Percentiles rank a stretch among this genome's conserved stretches.
phyloP scores from a whole-genome alignment of 495 filamentous ascomycete genomes.

The Letharia lupina region DNA sequence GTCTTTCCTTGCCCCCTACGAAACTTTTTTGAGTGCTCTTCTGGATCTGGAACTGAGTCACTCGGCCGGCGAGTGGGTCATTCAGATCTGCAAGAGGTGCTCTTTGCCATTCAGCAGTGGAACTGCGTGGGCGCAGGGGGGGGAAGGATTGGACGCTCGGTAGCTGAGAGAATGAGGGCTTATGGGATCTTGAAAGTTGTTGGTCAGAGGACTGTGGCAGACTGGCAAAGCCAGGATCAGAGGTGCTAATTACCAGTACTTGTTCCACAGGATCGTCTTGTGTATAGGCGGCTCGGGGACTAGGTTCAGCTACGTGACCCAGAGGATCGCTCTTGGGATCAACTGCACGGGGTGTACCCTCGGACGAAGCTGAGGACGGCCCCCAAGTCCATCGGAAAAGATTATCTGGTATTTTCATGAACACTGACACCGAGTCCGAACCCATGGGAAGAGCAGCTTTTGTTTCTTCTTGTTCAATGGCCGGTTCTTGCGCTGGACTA shows the following conservation, averaged over 20 bases:
- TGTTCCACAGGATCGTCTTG: not conserved
- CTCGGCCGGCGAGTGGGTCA: not conserved
- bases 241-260: not conserved
- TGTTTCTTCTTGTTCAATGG: not conserved
- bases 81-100: not conserved
- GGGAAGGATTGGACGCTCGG: not conserved
- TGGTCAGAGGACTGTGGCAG: not conserved
- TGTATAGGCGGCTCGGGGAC: not conserved
- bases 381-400: constrained; percentile 5
- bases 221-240: not conserved
- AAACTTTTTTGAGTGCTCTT: not conserved
- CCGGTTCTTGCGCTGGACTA: not conserved
- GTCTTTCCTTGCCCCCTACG: not conserved
- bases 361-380: not conserved
- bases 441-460: not conserved
- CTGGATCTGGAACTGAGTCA: not conserved
- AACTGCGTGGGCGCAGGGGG: not conserved
- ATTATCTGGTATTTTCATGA: not conserved
- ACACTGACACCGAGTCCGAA: not conserved
- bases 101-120: not conserved
- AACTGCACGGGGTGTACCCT: not conserved
- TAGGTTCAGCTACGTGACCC: not conserved
- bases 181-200: not conserved
- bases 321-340: not conserved
- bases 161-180: not conserved